Evolutionary conservation across 305 asterid genomes (phyloP), one percentile per base, ranked within the genome.

Genomic region (Fraxinus floribunda): DNA sequence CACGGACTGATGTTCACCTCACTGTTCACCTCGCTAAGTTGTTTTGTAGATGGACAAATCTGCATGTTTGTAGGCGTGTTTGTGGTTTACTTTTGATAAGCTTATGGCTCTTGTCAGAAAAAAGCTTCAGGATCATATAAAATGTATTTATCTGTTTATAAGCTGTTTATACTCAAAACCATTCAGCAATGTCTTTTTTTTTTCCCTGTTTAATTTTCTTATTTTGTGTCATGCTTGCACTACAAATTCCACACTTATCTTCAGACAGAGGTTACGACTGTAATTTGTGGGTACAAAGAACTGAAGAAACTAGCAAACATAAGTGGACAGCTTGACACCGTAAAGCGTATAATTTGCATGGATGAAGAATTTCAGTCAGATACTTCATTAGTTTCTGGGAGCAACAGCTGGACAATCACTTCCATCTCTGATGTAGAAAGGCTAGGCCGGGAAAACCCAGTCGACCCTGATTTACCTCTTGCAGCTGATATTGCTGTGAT

Each of bases 261-360:
- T 83, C 94, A 97, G 99, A 94, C 99, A 75, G 98, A 97, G 90
- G 98, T 93, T 84, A 94, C 98, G 39, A 94, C 98, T 79, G 98
- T 97, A 86, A 94, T 97, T 80, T 97, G 98, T 57, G 98, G 99
- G 73, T 83, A 88, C 76, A 94, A 92, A 87, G 97, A 94, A 86
- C 91, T 97, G 92, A 92, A 91, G 95, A 97, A 97, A 82, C 87
- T 97, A 80, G 87, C 88, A 78, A 94, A 91, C 60, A 79, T 94
- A 26, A 91, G 98, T 79, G 97, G 97, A 80, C 98, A 94, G 89
- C 95, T 97, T 38, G 98, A 97, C 89, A 89, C 97, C 0, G 97
- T 97, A 74, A 92, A 91, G 91, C 94, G 89, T 70, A 81, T 97
- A 78, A 93, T 97, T 87, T 92, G 93, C 89, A 92, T 97, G 93